phyloP scores from a whole-genome alignment of 140 eudicot species.

The Stevia rebaudiana region DNA sequence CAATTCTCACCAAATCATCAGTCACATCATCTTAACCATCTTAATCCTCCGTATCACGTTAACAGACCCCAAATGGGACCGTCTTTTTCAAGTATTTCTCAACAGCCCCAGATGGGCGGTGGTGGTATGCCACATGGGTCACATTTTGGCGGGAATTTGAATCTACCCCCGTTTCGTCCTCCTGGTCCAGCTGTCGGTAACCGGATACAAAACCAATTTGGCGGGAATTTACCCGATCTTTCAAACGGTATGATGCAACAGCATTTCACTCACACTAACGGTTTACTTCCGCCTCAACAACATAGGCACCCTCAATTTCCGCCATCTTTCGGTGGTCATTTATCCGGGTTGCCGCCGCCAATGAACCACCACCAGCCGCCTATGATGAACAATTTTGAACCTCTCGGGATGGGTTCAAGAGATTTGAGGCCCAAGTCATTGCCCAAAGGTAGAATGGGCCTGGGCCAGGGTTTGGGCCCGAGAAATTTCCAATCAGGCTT shows the following conservation, averaged over 20 bases:
- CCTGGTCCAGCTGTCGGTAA: conserved; percentile 44
- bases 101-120: conserved; percentile 47
- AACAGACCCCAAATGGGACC: conserved; percentile 48
- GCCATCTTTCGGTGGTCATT: conserved; percentile 48
- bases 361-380: conserved; percentile 58
- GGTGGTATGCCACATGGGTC: conserved; percentile 54
- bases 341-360: conserved; percentile 52
- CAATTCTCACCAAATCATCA: conserved; percentile 54
- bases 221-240: conserved; percentile 47
- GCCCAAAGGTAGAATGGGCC: conserved; percentile 43
- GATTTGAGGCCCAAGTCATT: conserved; percentile 53
- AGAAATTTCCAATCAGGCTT: conserved; percentile 55
- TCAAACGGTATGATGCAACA: conserved; percentile 54
- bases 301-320: conserved; percentile 56
- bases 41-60: conserved; percentile 40
- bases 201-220: conserved; percentile 53
- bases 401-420: conserved; percentile 57
- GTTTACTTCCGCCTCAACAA: conserved; percentile 51
- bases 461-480: conserved; percentile 38
- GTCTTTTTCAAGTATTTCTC: conserved; percentile 41
- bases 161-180: conserved; percentile 49
- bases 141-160: conserved; percentile 50
- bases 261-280: conserved; percentile 52
- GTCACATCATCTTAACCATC: conserved; percentile 38
- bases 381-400: conserved; percentile 58